Base-by-base conservation (phyloP, 345 rosid genomes). In the Fremontodendron californicum region DNA sequence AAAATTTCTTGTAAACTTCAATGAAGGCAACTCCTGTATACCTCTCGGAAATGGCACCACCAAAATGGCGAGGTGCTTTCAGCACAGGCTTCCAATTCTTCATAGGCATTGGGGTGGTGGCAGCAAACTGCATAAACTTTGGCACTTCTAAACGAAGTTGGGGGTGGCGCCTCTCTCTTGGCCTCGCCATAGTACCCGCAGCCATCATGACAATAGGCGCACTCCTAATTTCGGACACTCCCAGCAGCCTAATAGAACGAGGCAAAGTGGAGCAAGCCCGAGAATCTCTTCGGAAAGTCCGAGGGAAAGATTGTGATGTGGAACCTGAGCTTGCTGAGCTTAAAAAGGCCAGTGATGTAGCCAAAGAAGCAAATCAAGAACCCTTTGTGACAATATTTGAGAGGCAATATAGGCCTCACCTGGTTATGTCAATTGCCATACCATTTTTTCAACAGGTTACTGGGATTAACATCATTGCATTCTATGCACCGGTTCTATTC, bases 1-100 rank as follows among this genome's bases (percentile, higher is more conserved):
- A 37, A 63, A 63, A 18, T 35, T 39, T n/a, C 5, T n/a, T 37
- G 13, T 19, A 37, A 64, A 35, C 46, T 37, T 19, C 27, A 37
- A 63, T 63, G 21, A 63, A 64, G 97, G 96, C 97, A 60, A 85
- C 98, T 66, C 98, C 97, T 15, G 83, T 94, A 6, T 94, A 92
- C 82, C 88, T 92, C 9, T 91, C 94, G 0, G 97, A 94, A 80
- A 87, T 91, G 81, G 96, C 98, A 9, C 96, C 96, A 37, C 83
- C 98, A 4, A 89, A 84, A 77, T 94, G 93, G 95, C 93, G 97
- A 9, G 98, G 98, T 5, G 89, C 98, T 5, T 93, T 94, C 84
- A 89, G 86, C 81, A 79, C 91, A 1, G 97, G 94, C 23, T 91
- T 93, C 83, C 93, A 90, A 42, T 93, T 91, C 80, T 93, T 93